Evolutionary conservation across 2,329 filamentous ascomycete genomes (phyloP), one percentile per base, ranked within the genome.

Genomic region (Xylaria sp.): DNA sequence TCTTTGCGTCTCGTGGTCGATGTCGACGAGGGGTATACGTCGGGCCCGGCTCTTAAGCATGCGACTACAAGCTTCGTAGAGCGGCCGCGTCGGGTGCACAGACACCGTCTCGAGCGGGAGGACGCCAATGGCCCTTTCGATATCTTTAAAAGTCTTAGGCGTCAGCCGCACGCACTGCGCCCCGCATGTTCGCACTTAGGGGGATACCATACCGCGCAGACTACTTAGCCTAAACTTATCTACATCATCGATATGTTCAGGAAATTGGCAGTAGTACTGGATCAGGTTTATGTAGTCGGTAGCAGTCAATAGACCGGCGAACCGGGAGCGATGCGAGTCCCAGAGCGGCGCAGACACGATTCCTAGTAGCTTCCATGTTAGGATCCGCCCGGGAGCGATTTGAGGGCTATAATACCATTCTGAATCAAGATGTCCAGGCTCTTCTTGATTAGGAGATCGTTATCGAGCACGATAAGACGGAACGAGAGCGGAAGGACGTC

Each of bases 221-320:
- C 91, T 96, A 75, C 90, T 93, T 58, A 99, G 77, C 43, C 91
- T 88, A 72, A 99, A 97, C 72, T 96, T 90, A 63, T 97, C 94
- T 65, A 99, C 90, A 69, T 93, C 87, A 62, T 87, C 86, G 57
- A 97, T 83, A 54, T 92, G 89, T 63, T 96, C 91, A 2, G 93
- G 94, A 65, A 94, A 95, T 74, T 97, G 92, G 80, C 92, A 97
- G 78, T 99, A 97, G 75, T 99, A 99, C 72, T 97, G 93, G 39
- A 99, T 96, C 52, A 99, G 89, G 69, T 99, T 99, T 76, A 99
- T 95, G 72, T 94, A 99, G 75, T 99, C 94, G 57, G 92, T 96
- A 59, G 92, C 94, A 22, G 94, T 99, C 62, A 99, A 81, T 44
- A 99, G 84, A 38, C 94, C 94, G 39, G 93, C 94, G 73, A 97